Evolutionary conservation across 139 green algal species (phyloP).

Genomic region (Spirogloea muscicola): DNA sequence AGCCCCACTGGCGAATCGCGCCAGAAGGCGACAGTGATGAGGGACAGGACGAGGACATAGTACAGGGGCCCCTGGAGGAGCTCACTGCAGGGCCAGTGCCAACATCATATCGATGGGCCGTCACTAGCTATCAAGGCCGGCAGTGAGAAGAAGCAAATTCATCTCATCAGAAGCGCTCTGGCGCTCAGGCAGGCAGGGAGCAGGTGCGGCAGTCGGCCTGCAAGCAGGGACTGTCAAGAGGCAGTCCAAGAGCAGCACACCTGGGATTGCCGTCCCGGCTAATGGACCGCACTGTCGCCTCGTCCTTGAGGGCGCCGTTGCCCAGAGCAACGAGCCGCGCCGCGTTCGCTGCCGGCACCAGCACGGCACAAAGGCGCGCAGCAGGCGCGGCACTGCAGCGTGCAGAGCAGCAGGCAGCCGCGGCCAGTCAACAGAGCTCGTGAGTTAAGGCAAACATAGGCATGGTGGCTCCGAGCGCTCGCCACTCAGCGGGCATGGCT

Average conservation of each 20-base stretch:
- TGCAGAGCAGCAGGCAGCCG: slow-evolving; percentile 18
- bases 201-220: background rate
- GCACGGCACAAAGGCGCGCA: slow-evolving; percentile 58
- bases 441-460: slow-evolving; percentile 1
- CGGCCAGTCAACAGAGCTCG: background rate
- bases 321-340: slow-evolving; percentile 62
- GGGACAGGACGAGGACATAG: slow-evolving; percentile 76
- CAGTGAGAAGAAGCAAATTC: background rate
- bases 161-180: background rate
- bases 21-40: slow-evolving; percentile 73
- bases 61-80: slow-evolving; percentile 72
- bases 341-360: slow-evolving; percentile 67
- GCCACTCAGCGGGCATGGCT: background rate
- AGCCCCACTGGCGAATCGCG: slow-evolving; percentile 54
- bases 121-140: background rate
- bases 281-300: slow-evolving; percentile 68
- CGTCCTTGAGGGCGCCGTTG: slow-evolving; percentile 58
- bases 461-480: background rate
- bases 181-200: background rate
- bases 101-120: background rate
- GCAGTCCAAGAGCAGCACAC: slow-evolving; percentile 31
- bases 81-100: slow-evolving; percentile 15
- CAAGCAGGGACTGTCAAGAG: background rate
- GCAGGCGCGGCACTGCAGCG: slow-evolving; percentile 53
- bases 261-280: slow-evolving; percentile 61